Evolutionary conservation across 2,329 filamentous ascomycete species (phyloP), one percentile per base, ranked within the genome.

Genomic region (Colletotrichum cereale): DNA sequence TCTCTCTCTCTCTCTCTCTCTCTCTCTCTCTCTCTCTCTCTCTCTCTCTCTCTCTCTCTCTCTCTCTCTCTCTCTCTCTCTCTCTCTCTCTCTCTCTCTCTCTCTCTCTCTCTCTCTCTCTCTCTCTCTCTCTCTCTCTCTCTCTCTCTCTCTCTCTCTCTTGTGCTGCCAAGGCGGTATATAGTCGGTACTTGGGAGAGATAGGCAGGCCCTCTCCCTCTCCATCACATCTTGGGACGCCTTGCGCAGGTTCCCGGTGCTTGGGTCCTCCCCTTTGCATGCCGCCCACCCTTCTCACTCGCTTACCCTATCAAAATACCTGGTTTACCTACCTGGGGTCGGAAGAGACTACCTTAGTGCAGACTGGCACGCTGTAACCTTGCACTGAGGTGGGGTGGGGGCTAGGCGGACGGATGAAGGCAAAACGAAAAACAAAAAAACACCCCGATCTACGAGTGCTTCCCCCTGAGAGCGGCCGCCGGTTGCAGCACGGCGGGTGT

Each of bases 401-500:
- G 56, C 24, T 48, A 3, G 64, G n/a, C 26, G 38, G 38, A 42
- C 36, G 44, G 29, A 52, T 53, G 29, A 48, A 48, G 62, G 42
- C 26, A 48, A 53, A 18, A 36, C 2, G 18, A 21, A 42, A 2
- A 18, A 18, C 0, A 42, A 42, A 21, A 21, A 21, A 2, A 8
- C 3, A 42, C 18, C 40, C 40, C 40, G 50, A 67, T 67, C 63
- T 50, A 57, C 64, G 50, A 31, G 26, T 40, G 10, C 36, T 42
- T 21, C 29, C 21, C 34, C 29, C 47, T 26, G 34, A 55, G 50
- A 67, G 34, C 40, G 36, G 44, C 52, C 34, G n/a, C 57, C 64
- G 64, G 64, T 71, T 71, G 68, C 68, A 67, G 67, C 67, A 47
- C 31, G 6, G 44, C 34, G 14, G 31, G 47, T 29, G 55, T 44